These are phyloP conservation scores for Podila verticillata DNA, from an alignment of 192 early-diverging fungal species.

Conservation along the genomic window DNA sequence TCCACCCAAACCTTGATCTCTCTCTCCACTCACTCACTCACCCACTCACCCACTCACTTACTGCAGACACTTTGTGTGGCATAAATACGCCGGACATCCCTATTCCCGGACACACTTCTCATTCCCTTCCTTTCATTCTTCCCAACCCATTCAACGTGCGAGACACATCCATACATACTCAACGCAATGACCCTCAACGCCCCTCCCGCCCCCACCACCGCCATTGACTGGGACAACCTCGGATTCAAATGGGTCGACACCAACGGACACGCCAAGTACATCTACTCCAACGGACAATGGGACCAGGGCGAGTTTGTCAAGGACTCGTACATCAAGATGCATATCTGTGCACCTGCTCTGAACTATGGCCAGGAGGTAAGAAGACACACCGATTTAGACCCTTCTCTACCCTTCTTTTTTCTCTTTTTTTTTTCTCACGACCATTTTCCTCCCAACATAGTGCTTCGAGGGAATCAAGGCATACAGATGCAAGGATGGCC, in stretches of 20 bases:
- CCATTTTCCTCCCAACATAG: conserved; percentile 7
- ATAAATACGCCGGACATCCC: too few relatives aligned
- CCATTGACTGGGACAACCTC: conserved; percentile 72
- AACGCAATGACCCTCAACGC: conserved; percentile 11
- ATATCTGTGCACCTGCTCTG: conserved; percentile 71
- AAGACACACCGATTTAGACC: background rate
- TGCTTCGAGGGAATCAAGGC: conserved; percentile 89
- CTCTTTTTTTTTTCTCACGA: background rate
- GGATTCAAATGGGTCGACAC: conserved; percentile 73
- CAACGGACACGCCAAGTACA: conserved; percentile 72
- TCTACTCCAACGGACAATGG: conserved; percentile 69
- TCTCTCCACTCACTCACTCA: too few relatives aligned
- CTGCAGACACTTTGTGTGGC: background rate
- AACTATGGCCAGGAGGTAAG: conserved; percentile 80
- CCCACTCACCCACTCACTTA: too few relatives aligned
- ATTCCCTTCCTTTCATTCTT: background rate
- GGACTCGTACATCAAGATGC: conserved; percentile 66
- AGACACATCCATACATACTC: background rate
- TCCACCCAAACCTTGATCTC: background rate
- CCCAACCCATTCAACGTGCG: background rate
- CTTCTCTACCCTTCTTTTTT: background rate
- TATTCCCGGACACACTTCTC: too few relatives aligned
- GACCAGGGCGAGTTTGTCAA: conserved; percentile 65
- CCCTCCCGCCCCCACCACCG: conserved; percentile 46
- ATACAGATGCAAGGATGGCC: conserved; percentile 73